phyloP scores from a whole-genome alignment of 495 filamentous ascomycete species.

The Hypoxylon cercidicola region DNA sequence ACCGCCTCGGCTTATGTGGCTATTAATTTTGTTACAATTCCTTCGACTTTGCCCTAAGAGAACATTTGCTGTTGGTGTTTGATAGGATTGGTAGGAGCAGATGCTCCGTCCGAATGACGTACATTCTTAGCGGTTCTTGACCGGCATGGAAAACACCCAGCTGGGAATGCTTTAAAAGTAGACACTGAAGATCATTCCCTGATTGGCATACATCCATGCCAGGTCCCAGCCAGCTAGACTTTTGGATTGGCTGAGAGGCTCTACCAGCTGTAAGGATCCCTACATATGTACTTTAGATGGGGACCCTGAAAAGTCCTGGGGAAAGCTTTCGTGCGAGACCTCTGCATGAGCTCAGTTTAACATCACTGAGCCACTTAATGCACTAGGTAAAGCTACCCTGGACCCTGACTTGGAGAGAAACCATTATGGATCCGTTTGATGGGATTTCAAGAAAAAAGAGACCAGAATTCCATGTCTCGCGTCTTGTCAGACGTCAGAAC shows the following conservation, averaged over 20 bases:
- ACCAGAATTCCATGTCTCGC: constrained; percentile 23
- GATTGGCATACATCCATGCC: neutral
- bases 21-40: no score
- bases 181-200: constrained; percentile 9
- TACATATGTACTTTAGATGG: neutral
- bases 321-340: neutral
- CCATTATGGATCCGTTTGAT: constrained; percentile 13
- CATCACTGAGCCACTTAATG: constrained; percentile 5
- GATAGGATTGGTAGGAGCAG: constrained; percentile 9
- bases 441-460: constrained; percentile 28
- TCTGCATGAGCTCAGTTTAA: constrained; percentile 3
- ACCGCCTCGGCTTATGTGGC: no score
- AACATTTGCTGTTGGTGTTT: neutral
- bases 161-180: constrained; percentile 14
- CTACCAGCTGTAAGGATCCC: constrained; percentile 28
- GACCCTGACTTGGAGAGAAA: constrained; percentile 14
- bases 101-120: constrained; percentile 22
- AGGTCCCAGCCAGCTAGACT: neutral
- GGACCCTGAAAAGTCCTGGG: constrained; percentile 8
- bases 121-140: neutral
- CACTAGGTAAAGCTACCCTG: neutral
- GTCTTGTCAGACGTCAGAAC: constrained; percentile 33
- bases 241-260: constrained; percentile 26
- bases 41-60: no score
- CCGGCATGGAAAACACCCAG: constrained; percentile 2